Evolutionary conservation across 2,329 filamentous ascomycete species (phyloP).

Genomic region (Fusarium citri): DNA sequence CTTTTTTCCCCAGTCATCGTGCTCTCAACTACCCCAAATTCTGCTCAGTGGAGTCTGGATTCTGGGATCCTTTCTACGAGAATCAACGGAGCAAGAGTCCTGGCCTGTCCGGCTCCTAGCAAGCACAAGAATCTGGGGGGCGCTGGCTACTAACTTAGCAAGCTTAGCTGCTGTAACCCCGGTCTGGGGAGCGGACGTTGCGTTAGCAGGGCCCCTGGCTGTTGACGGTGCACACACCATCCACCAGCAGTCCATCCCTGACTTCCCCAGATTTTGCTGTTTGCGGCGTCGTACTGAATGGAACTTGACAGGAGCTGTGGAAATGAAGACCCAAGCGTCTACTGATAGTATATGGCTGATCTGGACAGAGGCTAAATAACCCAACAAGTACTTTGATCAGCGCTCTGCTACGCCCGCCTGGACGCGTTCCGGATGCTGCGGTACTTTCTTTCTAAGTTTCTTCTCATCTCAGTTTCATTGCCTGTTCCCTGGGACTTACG

Average conservation of each 20-base stretch:
- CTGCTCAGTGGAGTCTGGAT: slow-evolving; percentile 42
- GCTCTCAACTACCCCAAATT: slow-evolving; percentile 45
- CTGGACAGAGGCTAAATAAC: slow-evolving; percentile 15
- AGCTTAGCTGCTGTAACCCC: slow-evolving; percentile 10
- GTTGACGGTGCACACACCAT: slow-evolving; percentile 48
- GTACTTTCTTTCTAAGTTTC: slow-evolving; percentile 18
- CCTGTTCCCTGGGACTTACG: slow-evolving; percentile 30
- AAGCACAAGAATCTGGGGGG: slow-evolving; percentile 30
- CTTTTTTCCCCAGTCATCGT: slow-evolving; percentile 34
- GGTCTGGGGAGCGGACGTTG: slow-evolving; percentile 45
- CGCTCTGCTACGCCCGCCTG: slow-evolving; percentile 28
- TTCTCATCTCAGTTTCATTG: slow-evolving; percentile 16
- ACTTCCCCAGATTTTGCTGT: slow-evolving; percentile 51
- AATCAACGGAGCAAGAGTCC: not conserved
- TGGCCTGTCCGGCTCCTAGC: not conserved
- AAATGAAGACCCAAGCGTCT: slow-evolving; percentile 25
- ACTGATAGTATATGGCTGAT: slow-evolving; percentile 22
- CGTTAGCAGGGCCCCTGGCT: slow-evolving; percentile 44
- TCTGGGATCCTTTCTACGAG: slow-evolving; percentile 25
- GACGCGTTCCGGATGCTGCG: slow-evolving; percentile 33
- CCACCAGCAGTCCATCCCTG: slow-evolving; percentile 47
- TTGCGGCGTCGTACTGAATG: slow-evolving; percentile 23
- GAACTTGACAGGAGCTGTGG: slow-evolving; percentile 26
- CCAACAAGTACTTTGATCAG: slow-evolving; percentile 3
- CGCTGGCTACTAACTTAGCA: not conserved